These are phyloP conservation scores for Blastobotrys parvus DNA, from an alignment of 805 yeast species.

Conservation along the genomic window DNA sequence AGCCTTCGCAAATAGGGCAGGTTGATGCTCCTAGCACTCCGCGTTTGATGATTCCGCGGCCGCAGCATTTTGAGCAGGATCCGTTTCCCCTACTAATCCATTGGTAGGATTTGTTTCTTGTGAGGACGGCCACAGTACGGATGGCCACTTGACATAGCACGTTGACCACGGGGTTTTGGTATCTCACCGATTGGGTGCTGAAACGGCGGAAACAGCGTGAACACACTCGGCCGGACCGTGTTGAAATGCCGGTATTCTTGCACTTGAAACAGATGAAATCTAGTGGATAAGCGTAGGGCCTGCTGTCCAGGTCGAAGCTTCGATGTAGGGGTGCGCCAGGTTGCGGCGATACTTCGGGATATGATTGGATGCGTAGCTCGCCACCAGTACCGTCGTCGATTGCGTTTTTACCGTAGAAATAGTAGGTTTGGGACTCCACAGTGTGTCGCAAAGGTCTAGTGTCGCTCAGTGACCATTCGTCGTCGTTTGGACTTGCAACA, in stretches of 20 bases:
- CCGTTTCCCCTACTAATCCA: neutral
- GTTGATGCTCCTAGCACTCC: neutral
- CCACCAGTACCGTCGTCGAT: neutral
- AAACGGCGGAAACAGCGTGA: neutral
- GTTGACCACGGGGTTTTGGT: neutral
- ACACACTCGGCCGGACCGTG: neutral
- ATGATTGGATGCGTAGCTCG: neutral
- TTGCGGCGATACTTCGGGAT: neutral
- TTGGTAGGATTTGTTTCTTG: neutral
- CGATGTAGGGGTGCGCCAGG: neutral
- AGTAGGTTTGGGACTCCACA: neutral
- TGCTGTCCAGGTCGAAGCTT: neutral
- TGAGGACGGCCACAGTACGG: neutral
- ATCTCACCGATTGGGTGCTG: neutral
- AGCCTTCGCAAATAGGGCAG: neutral
- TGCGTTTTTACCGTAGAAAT: neutral
- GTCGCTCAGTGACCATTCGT: neutral
- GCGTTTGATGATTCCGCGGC: neutral
- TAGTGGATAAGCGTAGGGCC: neutral
- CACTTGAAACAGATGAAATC: neutral
- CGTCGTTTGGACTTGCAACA: no score
- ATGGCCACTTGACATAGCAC: neutral
- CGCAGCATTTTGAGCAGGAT: neutral
- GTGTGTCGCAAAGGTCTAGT: neutral
- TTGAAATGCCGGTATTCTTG: neutral